Evolutionary conservation across 2,329 filamentous ascomycete genomes (phyloP), one percentile per base, ranked within the genome.

Genomic region (Helicocarpus griseus): DNA sequence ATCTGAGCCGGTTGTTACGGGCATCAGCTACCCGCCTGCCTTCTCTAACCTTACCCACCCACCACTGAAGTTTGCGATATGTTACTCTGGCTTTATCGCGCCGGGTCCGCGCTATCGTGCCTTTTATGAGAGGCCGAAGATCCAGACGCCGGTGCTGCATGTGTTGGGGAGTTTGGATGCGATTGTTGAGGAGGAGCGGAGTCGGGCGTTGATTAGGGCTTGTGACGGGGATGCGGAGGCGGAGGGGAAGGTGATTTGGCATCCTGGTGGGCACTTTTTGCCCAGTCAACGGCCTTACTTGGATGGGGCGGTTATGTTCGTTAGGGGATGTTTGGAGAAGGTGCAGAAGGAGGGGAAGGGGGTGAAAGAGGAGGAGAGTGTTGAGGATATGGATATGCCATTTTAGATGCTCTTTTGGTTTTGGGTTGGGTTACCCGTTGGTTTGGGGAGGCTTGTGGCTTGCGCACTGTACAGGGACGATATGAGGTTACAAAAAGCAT

Each of bases 251-350:
- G 75, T 80, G 49, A 74, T 85, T 49, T 81, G 85, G 60, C 89
- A 95, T 68, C 90, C 91, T 1, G 91, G 91, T 6, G 90, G 90
- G 0, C 91, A 97, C 67, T 89, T 95, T 63, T 79, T 96, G 62
- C 91, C 91, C 0, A 82, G 89, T 54, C 81, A 84, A 58, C 88
- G 86, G 72, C 85, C 89, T 58, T 93, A 86, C 78, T 81, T 85
- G 19, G 83, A 85, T 74, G 85, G 85, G 29, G 69, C 94, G 57
- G 82, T 85, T 4, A 81, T 77, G 0, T 95, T 90, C 63, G 81
- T 93, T 45, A 75, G 73, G 59, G 76, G 78, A 56, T 68, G 70
- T 44, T 56, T 80, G 57, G 72, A 74, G 47, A 67, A 62, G 29
- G 55, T n/a, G 53, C 51, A 3, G 60, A 59, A 35, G 53, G 55